phyloP scores from a whole-genome alignment of 2,329 filamentous ascomycete genomes.

The Cryphonectria parasitica region DNA sequence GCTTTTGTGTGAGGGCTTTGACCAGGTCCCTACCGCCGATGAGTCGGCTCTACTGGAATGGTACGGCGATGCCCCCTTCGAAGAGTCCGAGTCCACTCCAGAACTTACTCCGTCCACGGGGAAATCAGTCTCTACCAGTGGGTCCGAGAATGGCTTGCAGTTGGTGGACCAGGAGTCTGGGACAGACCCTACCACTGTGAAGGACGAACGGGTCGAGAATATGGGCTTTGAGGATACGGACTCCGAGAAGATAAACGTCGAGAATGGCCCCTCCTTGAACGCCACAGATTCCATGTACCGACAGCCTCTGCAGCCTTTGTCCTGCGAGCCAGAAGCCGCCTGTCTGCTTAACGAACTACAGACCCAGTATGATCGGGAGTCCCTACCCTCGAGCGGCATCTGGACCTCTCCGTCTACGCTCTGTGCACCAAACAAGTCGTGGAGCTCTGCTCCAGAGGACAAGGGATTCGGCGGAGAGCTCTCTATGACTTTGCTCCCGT shows the following conservation, averaged over 20 bases:
- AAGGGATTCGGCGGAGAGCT: not conserved
- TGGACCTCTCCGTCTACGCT: not conserved
- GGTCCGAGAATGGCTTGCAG: not conserved
- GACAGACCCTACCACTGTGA: not conserved
- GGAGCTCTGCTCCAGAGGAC: not conserved
- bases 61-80: not conserved
- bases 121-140: not conserved
- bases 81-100: not conserved
- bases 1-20: constrained; percentile 2
- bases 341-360: not conserved
- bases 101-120: not conserved
- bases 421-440: not conserved
- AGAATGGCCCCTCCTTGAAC: not conserved
- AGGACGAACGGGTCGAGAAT: not conserved
- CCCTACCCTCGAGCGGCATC: not conserved
- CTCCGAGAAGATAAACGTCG: not conserved
- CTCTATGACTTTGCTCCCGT: not conserved
- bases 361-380: not conserved
- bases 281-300: not conserved
- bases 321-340: not conserved
- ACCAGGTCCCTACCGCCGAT: constrained; percentile 16
- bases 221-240: not conserved
- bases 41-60: not conserved
- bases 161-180: not conserved
- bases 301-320: not conserved